Evolutionary conservation across 2,329 filamentous ascomycete genomes (phyloP), one percentile per base, ranked within the genome.

Genomic region (Tricladium varicosporioides): DNA sequence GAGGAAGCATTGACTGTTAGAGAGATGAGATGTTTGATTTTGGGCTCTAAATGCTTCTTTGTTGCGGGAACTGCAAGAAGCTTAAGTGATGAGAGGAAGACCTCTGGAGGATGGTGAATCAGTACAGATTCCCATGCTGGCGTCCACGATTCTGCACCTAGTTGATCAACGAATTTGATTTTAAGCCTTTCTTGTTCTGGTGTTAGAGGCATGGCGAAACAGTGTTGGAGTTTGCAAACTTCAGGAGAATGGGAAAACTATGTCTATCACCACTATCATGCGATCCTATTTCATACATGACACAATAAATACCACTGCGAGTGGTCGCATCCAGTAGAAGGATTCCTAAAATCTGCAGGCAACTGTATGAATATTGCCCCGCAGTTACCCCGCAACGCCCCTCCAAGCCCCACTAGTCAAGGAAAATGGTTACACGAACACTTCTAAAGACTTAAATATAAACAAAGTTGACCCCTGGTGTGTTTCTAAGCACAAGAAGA

Each of bases 1-100:
- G 72, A 69, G 8, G 75, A 70, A 50, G 73, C 72, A 58, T 74
- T 72, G 18, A 79, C 74, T 14, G 76, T 72, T 19, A 78, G 69
- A 15, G 69, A 69, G n/a, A 78, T 65, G n/a, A 78, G 65, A 18
- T 70, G 63, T 60, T 77, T 76, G 54, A 73, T 67, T 58, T 77
- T 78, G 47, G 67, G 68, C 1, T 69, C 60, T 7, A 78, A 70
- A 56, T 74, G 69, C 16, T 63, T 51, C 49, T 71, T 70, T 15
- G 53, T 48, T 32, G 33, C 18, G 5, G 59, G 56, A 16, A 59
- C 55, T 11, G 49, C 36, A 33, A 43, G 46, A 15, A 57, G 48
- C 40, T 57, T 48, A 9, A 50, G 36, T 22, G 36, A 52, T n/a
- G 54, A 50, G n/a, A 32, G 14, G n/a, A 55, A 47, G 11, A 55